phyloP scores from a whole-genome alignment of 2,329 filamentous ascomycete genomes.

The Colletotrichum cereale region DNA sequence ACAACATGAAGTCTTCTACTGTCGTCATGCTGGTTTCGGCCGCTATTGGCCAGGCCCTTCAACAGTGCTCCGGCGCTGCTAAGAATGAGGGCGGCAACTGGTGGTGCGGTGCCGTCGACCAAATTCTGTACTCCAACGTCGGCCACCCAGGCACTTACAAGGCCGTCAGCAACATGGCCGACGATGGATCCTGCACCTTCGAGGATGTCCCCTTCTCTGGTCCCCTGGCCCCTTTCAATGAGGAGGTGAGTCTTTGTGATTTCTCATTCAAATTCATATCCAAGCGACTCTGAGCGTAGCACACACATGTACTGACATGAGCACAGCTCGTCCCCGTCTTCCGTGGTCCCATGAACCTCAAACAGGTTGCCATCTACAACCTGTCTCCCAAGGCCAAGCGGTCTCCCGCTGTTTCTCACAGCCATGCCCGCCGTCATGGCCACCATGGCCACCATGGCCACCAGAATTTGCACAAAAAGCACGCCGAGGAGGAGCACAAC shows the following conservation, averaged over 20 bases:
- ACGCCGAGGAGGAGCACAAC: slow-evolving; percentile 48
- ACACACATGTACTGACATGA: slow-evolving; percentile 2
- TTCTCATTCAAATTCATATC: background rate
- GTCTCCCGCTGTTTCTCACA: slow-evolving; percentile 43
- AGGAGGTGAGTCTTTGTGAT: slow-evolving; percentile 69
- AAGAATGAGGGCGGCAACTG: slow-evolving; percentile 66
- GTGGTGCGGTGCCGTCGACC: slow-evolving; percentile 74
- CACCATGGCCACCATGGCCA: slow-evolving; percentile 64
- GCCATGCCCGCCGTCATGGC: slow-evolving; percentile 52
- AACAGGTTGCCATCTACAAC: slow-evolving; percentile 77
- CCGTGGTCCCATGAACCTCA: slow-evolving; percentile 76
- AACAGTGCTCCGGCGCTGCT: slow-evolving; percentile 52
- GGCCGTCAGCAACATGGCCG: slow-evolving; percentile 71
- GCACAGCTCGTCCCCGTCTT: slow-evolving; percentile 77
- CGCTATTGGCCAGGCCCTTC: slow-evolving; percentile 48
- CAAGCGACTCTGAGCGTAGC: background rate
- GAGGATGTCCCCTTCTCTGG: slow-evolving; percentile 67
- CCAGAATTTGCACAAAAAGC: slow-evolving; percentile 63
- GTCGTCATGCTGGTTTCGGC: slow-evolving; percentile 46
- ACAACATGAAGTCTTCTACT: slow-evolving; percentile 49
- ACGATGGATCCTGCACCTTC: slow-evolving; percentile 66
- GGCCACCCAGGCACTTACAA: slow-evolving; percentile 73
- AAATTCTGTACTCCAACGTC: slow-evolving; percentile 74
- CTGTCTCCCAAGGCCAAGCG: slow-evolving; percentile 55
- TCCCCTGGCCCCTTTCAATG: slow-evolving; percentile 74